Base-by-base conservation (phyloP, 352 stramenopile genomes). In the Pythium sp. region DNA sequence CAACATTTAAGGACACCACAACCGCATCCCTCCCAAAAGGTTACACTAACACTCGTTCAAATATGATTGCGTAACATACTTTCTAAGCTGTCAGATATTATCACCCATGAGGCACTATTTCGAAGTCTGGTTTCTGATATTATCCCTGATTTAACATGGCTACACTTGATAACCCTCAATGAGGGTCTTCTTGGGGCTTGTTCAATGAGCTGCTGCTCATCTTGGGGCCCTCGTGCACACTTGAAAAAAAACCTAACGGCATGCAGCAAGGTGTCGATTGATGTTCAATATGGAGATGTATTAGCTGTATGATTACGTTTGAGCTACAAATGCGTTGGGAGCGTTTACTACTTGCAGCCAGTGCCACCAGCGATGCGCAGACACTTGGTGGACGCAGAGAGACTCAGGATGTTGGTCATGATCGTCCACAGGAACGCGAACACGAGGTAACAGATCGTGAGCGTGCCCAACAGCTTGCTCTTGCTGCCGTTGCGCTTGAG, bases 351-450 rank as follows among this genome's bases (percentile, higher is more conserved):
- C 34, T 67, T 43, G 72, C 80, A 87, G 8, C 79, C 76, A 0
- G 61, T 76, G 26, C 80, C 80, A 47, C 80, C 80, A 3, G 78
- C 77, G 47, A 87, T 87, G 12, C 77, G 73, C 22, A 86, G 57
- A 46, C 80, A 89, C 12, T 68, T 74, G 1, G 84, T 92, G n/a
- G 74, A 81, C 28, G 80, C 67, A 47, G 65, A 89, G 2, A 90
- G 67, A 58, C 74, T 79, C 24, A 92, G 36, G 49, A 87, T 63
- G 64, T 90, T 90, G 15, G 79, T 89, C 75, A 84, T 87, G 64
- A 90, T 60, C 46, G 78, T 83, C 80, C 80, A 90, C 32, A 60
- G 57, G 65, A 88, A 75, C 47, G 77, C 72, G n/a, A 90, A 87
- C 0, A 60, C 65, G 1, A 87, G 61, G 51, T 83, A 80, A 46